Base-by-base conservation (phyloP, 2,329 filamentous ascomycete genomes). In the Cladosporium sp. region DNA sequence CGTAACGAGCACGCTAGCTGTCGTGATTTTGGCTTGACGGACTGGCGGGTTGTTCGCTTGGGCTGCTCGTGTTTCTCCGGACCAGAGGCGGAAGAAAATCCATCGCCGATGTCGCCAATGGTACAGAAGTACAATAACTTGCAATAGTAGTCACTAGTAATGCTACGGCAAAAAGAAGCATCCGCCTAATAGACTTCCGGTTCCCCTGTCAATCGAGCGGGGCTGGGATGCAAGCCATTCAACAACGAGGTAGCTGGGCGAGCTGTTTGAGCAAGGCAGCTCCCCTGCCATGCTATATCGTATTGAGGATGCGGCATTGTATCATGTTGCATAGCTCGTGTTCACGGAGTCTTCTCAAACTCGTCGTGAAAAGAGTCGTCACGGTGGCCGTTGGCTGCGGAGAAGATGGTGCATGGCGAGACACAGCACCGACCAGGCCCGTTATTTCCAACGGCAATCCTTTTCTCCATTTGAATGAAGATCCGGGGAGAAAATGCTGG, bases 131-230 rank as follows among this genome's bases (percentile, higher is more conserved):
- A 22, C 35, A 20, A 29, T 20, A 32, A 7, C 32, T 29, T 32
- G 42, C 30, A 15, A 45, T 8, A 46, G 18, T 46, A 22, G 30
- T 25, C 18, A 16, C 18, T 16, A 22, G 18, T 18, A 30, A 30
- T 35, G 30, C 18, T 32, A 27, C 33, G 19, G 45, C 45, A 6
- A 30, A 32, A 12, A 40, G 12, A 13, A n/a, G 27, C 29, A 40
- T 32, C 22, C 15, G 35, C 25, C 16, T 32, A 32, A 38, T 47
- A 48, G 25, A 48, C 35, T 48, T 48, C 15, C 38, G 38, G 38
- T 20, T 48, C 45, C 36, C 45, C 45, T 48, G 45, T 32, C 36
- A 3, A 32, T 48, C 38, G 45, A 33, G 45, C 45, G 45, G 45
- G 45, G 45, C 36, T 48, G 45, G 20, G 36, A 48, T 48, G 45